Base-by-base conservation (phyloP, 2,329 filamentous ascomycete species). In the Decorospora gaudefroyi region DNA sequence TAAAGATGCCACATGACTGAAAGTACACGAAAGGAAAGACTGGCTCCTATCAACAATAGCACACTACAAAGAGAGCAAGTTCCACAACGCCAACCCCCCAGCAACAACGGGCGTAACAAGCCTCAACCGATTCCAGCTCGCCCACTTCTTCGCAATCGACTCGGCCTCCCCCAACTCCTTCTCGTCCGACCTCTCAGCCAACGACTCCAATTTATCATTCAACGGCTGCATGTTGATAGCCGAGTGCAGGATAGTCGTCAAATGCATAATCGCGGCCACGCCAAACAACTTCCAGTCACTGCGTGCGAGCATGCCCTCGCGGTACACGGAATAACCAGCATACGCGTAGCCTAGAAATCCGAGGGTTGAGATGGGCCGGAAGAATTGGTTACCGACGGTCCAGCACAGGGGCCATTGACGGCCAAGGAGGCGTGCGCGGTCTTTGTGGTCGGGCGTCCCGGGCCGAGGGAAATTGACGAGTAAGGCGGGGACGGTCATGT, bases 211-310 rank as follows among this genome's bases (percentile, higher is more conserved):
- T 60, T 74, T 73, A 44, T 72, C 70, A 42, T 79, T 78, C 51
- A 78, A 52, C 16, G 76, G 76, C 69, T 78, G 75, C 75, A 78
- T 76, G 46, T 78, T 78, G 12, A 74, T 40, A 2, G 76, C 76
- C 9, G 73, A 75, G 46, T 78, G 76, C n/a, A 78, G 49, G 27
- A 78, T 72, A 0, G 72, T 76, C 18, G 72, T 64, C 18, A 78
- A 51, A 43, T 78, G 76, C 59, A 74, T 73, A 4, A 68, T 30
- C 6, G 76, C 73, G 4, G 71, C 63, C 9, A 75, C 46, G 2
- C 74, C 73, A 33, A 74, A 77, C 4, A 73, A 19, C 30, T 67
- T 68, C 76, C 75, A 78, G 49, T 77, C 75, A n/a, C 68, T 68
- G 15, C 68, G 62, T 3, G 62, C 63, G 12, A 56, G 46, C 7